These are phyloP conservation scores for Leptographium flavum DNA, from an alignment of 2,329 filamentous ascomycete species.

Conservation along the genomic window DNA sequence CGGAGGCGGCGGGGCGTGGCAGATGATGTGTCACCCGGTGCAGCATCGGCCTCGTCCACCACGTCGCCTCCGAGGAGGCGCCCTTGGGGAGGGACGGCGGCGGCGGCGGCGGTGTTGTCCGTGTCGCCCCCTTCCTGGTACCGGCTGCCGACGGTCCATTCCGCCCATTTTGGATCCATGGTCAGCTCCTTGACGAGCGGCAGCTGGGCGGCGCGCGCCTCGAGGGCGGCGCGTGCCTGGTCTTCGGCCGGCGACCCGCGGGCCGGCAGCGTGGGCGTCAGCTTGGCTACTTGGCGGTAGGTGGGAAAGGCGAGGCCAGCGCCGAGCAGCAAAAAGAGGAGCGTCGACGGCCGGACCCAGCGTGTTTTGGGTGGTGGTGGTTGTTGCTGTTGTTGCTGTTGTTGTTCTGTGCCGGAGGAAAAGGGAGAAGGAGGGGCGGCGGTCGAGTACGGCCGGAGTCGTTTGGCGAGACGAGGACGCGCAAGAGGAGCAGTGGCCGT, in stretches of 20 bases:
- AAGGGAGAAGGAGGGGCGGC: neutral
- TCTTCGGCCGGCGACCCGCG: slow-evolving; percentile 6
- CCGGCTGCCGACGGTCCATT: slow-evolving; percentile 7
- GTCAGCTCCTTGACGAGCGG: slow-evolving; percentile 8
- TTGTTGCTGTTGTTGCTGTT: neutral
- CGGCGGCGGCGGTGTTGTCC: too few relatives aligned
- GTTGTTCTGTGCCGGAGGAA: neutral
- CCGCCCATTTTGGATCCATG: slow-evolving; percentile 8
- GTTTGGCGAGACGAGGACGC: neutral
- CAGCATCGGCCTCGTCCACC: neutral
- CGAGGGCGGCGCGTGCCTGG: neutral
- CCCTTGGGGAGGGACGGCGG: neutral
- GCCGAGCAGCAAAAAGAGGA: slow-evolving; percentile 5
- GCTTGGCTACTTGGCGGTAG: neutral
- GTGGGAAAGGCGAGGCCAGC: neutral
- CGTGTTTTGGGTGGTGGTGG: neutral
- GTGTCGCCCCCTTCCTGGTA: neutral
- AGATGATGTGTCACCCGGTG: neutral
- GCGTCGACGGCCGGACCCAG: neutral
- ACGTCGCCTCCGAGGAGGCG: neutral
- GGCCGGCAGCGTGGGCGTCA: neutral
- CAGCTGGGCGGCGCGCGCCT: neutral
- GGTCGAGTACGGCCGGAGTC: neutral
- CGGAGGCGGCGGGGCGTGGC: slow-evolving; percentile 8
- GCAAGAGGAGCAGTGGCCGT: neutral